These are phyloP conservation scores for Trametes coccinea DNA, from an alignment of 768 basidiomycete species.

Conservation along the genomic window DNA sequence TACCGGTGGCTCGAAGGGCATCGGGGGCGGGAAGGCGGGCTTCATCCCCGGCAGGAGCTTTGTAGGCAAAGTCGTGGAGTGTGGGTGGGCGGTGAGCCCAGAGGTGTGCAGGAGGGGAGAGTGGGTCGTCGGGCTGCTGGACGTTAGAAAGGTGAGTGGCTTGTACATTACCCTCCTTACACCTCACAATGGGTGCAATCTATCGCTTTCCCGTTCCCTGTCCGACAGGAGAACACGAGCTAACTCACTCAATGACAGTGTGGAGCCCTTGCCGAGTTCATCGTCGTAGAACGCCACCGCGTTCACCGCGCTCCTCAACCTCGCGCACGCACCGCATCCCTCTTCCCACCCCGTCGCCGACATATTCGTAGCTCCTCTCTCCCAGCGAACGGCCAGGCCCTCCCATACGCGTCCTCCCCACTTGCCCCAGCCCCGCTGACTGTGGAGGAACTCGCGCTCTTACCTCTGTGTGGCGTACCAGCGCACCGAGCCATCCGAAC, in stretches of 20 bases:
- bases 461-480: constrained; percentile 78
- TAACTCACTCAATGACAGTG: constrained; percentile 45
- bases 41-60: constrained; percentile 89
- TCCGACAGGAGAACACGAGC: neutral
- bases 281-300: constrained; percentile 77
- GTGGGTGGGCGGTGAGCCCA: constrained; percentile 74
- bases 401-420: constrained; percentile 22
- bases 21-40: constrained; percentile 40
- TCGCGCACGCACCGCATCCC: constrained; percentile 31
- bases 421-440: constrained; percentile 36
- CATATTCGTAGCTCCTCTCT: constrained; percentile 30
- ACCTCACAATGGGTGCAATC: neutral
- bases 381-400: constrained; percentile 19
- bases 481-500: constrained; percentile 82
- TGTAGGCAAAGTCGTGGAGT: constrained; percentile 79
- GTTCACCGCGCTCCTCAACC: constrained; percentile 69
- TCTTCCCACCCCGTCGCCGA: constrained; percentile 31
- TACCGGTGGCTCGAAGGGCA: constrained; percentile 32
- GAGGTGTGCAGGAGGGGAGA: constrained; percentile 71
- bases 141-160: constrained; percentile 71
- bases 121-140: constrained; percentile 82
- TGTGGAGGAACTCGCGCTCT: constrained; percentile 75
- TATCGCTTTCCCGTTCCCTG: neutral
- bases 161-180: constrained; percentile 2
- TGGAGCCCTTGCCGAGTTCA: constrained; percentile 88